Conservation (phyloP, 2,329 filamentous ascomycete species). For the Rhytidhysteron rufulum region DNA sequence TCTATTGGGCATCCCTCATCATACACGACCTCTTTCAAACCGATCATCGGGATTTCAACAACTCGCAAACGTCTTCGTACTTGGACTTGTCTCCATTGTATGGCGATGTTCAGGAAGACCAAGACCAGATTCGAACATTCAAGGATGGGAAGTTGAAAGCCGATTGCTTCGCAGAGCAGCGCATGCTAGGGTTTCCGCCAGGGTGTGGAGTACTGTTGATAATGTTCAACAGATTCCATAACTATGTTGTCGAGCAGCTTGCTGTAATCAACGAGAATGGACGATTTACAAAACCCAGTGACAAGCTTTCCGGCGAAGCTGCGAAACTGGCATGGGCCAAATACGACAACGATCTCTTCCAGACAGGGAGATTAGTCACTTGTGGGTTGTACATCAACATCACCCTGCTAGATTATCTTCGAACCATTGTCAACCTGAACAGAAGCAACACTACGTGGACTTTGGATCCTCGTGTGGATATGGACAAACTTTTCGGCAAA, state of each 20-base stretch:
- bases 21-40: slow-evolving; percentile 62
- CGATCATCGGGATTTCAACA: slow-evolving; percentile 57
- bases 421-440: slow-evolving; percentile 71
- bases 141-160: slow-evolving; percentile 63
- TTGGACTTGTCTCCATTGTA: slow-evolving; percentile 70
- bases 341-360: slow-evolving; percentile 49
- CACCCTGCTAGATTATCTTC: slow-evolving; percentile 71
- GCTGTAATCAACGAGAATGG: slow-evolving; percentile 77
- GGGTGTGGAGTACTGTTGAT: slow-evolving; percentile 65
- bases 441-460: slow-evolving; percentile 73
- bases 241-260: slow-evolving; percentile 73
- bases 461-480: slow-evolving; percentile 68
- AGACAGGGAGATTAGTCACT: slow-evolving; percentile 49
- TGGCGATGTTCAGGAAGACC: slow-evolving; percentile 62
- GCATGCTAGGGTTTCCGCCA: slow-evolving; percentile 62
- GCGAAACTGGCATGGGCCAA: slow-evolving; percentile 35
- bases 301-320: slow-evolving; percentile 27
- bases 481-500: slow-evolving; percentile 53
- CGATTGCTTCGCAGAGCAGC: slow-evolving; percentile 64
- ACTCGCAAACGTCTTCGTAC: slow-evolving; percentile 67
- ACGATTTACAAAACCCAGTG: slow-evolving; percentile 64
- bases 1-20: slow-evolving; percentile 67
- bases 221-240: slow-evolving; percentile 72
- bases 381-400: slow-evolving; percentile 58
- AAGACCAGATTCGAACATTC: slow-evolving; percentile 62